A percentile compares a stretch with the other conserved stretches of the same genome.
Conservation (phyloP, 2,329 filamentous ascomycete genomes). For the Corinectria fuckeliana region DNA sequence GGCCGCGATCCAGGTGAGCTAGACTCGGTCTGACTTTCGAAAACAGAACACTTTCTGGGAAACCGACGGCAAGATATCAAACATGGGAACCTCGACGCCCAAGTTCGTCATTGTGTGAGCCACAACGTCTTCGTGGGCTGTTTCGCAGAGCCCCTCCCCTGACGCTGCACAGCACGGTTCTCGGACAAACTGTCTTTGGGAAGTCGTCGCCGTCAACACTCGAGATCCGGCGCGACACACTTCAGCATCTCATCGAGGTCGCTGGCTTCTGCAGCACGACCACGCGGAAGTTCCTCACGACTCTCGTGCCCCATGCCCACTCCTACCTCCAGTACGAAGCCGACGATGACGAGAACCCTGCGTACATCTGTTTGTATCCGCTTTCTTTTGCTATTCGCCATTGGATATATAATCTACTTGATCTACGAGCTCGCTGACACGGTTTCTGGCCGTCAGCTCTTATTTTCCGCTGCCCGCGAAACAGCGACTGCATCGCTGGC, state of each 20-base stretch:
- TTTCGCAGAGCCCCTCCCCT: not conserved
- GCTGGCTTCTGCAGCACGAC: not conserved
- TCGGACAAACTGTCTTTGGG: not conserved
- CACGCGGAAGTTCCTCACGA: conserved; percentile 2
- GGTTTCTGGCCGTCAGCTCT: not conserved
- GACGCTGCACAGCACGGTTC: not conserved
- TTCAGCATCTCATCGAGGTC: not conserved
- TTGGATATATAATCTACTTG: no score
- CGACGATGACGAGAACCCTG: not conserved
- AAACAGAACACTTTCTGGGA: not conserved
- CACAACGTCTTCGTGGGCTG: not conserved
- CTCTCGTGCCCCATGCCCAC: not conserved
- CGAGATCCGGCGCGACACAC: not conserved
- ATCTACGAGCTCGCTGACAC: not conserved
- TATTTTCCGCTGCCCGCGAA: not conserved
- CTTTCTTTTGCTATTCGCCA: not conserved
- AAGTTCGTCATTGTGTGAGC: conserved; percentile 2
- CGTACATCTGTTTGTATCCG: conserved; percentile 5
- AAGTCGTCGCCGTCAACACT: not conserved
- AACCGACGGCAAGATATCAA: not conserved
- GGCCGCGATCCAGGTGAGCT: not conserved
- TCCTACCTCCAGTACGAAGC: conserved; percentile 3
- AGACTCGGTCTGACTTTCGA: not conserved
- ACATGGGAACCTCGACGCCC: not conserved
- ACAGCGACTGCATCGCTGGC: not conserved